These are phyloP conservation scores for Moniliella sp. DNA, from an alignment of 1,284 basidiomycete genomes.

Conservation along the genomic window DNA sequence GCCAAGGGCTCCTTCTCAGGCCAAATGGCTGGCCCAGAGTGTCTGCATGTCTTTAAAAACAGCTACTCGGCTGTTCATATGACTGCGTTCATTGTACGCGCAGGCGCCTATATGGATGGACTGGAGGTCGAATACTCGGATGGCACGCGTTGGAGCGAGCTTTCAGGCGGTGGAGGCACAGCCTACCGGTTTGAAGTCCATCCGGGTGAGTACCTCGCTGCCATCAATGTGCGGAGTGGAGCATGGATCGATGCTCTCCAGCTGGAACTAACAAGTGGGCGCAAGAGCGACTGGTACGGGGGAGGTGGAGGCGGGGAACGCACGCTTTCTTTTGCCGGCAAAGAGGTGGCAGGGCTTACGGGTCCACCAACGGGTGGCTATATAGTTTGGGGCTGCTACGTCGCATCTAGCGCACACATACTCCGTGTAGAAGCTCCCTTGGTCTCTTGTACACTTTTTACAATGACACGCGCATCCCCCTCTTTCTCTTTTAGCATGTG, in stretches of 20 bases:
- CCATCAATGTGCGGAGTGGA: constrained; percentile 6
- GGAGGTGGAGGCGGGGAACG: neutral
- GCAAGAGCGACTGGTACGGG: neutral
- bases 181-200: constrained; percentile 3
- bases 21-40: constrained; percentile 1
- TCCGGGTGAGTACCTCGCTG: constrained; percentile 3
- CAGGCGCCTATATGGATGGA: constrained; percentile 4
- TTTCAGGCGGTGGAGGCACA: constrained; percentile 5
- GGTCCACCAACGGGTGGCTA: neutral
- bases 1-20: constrained; percentile 4
- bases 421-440: too few relatives aligned
- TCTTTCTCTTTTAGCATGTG: too few relatives aligned
- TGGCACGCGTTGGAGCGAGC: neutral
- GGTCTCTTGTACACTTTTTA: too few relatives aligned
- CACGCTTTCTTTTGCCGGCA: neutral
- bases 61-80: neutral
- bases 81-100: neutral
- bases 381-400: neutral
- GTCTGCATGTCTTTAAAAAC: constrained; percentile 4
- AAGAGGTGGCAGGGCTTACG: neutral
- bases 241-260: constrained; percentile 12
- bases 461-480: too few relatives aligned
- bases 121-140: constrained; percentile 3
- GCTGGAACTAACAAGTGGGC: neutral
- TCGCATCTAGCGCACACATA: too few relatives aligned